A percentile compares a stretch with the other conserved stretches of the same genome.
These are phyloP conservation scores for Edaphochlamys debaryana DNA, from an alignment of 139 green algal genomes.

Conservation along the genomic window DNA sequence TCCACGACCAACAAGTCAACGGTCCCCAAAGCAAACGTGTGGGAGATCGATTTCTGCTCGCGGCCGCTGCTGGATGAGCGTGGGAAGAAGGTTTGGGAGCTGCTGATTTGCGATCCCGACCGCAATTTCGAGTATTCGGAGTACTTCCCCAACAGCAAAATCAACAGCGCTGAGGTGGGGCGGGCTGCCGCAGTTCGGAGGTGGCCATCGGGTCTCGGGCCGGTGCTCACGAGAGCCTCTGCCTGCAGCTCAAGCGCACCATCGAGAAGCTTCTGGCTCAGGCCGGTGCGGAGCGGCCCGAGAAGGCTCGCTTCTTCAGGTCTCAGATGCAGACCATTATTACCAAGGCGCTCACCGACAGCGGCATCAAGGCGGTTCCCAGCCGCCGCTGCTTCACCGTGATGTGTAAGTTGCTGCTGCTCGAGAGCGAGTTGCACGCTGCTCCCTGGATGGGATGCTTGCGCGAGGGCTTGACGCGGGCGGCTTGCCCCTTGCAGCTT, in stretches of 20 bases:
- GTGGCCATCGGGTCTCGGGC: too few species aligned
- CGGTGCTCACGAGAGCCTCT: too few species aligned
- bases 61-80: conserved; percentile 95
- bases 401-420: conserved; percentile 81
- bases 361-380: conserved; percentile 89
- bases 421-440: too few species aligned
- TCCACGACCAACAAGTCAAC: background rate
- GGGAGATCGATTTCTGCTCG: conserved; percentile 98
- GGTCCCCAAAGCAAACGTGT: conserved; percentile 63
- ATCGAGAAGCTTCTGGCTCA: conserved; percentile 80
- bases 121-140: conserved; percentile 89
- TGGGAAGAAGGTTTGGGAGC: conserved; percentile 98
- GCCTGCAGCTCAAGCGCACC: conserved; percentile 78
- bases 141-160: conserved; percentile 98
- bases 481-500: conserved; percentile 57
- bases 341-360: conserved; percentile 87
- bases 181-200: too few species aligned
- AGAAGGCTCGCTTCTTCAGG: conserved; percentile 91
- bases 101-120: conserved; percentile 90
- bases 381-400: conserved; percentile 92
- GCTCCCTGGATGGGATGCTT: too few species aligned
- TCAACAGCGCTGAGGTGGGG: conserved; percentile 95
- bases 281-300: conserved; percentile 74
- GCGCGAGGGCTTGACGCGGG: too few species aligned
- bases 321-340: conserved; percentile 99